Percentiles rank a stretch among this genome's conserved stretches.
phyloP scores from a whole-genome alignment of 441 rosid genomes.

The Mallotus japonicus region DNA sequence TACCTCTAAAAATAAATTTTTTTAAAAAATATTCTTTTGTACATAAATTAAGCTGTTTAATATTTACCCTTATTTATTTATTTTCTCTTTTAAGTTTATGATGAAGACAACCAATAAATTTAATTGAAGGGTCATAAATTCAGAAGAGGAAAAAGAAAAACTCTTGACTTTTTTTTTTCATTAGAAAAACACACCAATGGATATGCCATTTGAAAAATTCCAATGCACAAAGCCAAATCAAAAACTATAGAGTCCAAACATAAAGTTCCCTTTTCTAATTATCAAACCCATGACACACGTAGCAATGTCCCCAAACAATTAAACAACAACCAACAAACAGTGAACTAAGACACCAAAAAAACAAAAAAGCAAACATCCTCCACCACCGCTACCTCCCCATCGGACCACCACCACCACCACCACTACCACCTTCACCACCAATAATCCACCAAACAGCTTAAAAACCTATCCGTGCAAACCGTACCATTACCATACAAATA shows the following conservation, averaged over 20 bases:
- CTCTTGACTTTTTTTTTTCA: no score
- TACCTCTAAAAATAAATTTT: no score
- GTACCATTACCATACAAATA: constrained; percentile 21
- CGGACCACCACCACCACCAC: background rate
- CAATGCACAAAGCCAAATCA: background rate
- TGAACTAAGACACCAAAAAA: background rate
- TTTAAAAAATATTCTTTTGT: no score
- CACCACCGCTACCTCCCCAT: background rate
- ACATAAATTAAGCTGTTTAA: no score
- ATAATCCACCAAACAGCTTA: background rate
- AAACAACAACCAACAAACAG: background rate
- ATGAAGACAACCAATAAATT: no score
- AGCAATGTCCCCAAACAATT: background rate
- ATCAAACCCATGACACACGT: background rate
- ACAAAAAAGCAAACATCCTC: background rate
- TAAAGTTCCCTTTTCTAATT: no score
- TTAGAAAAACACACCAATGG: background rate
- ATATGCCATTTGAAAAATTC: constrained; percentile 4
- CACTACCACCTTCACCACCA: constrained; percentile 1
- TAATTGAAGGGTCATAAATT: no score
- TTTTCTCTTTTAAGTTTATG: no score
- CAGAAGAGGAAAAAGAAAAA: no score
- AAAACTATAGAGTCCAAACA: background rate
- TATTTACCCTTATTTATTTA: no score
- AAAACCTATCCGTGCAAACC: constrained; percentile 25